Evolutionary conservation across 169 alveolate species (phyloP).

Genomic region (Cryptosporidium sp.): DNA sequence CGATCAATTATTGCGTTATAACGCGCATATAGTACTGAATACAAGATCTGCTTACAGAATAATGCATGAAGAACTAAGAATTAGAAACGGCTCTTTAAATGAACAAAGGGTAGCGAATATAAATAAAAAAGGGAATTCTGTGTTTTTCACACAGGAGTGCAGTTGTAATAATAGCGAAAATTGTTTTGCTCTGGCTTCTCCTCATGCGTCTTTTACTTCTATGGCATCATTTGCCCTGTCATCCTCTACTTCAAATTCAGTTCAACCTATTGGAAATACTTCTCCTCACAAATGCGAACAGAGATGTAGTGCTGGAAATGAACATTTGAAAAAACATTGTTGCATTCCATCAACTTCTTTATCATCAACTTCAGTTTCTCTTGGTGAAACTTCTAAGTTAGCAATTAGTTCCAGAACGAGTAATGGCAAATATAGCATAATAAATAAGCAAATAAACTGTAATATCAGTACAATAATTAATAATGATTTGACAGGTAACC

Average conservation of each 20-base stretch:
- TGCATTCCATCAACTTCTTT: conserved; percentile 61
- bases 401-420: background rate
- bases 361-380: conserved; percentile 48
- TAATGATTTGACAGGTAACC: background rate
- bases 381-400: conserved; percentile 9
- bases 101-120: background rate
- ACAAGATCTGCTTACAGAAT: background rate
- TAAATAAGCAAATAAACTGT: background rate
- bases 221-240: conserved; percentile 58
- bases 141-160: conserved; percentile 30
- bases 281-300: conserved; percentile 15
- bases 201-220: conserved; percentile 28
- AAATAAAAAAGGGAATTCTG: background rate
- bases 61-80: conserved; percentile 60
- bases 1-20: background rate
- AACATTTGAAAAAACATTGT: conserved; percentile 35
- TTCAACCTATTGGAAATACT: conserved; percentile 23
- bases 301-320: conserved; percentile 15
- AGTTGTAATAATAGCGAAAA: conserved; percentile 62
- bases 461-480: background rate
- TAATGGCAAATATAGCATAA: background rate
- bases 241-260: conserved; percentile 27
- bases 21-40: background rate
- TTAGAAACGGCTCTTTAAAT: conserved; percentile 2
- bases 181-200: conserved; percentile 26